These are phyloP conservation scores for Penicillium fuscoglaucum DNA, from an alignment of 2,329 filamentous ascomycete genomes.

Conservation along the genomic window DNA sequence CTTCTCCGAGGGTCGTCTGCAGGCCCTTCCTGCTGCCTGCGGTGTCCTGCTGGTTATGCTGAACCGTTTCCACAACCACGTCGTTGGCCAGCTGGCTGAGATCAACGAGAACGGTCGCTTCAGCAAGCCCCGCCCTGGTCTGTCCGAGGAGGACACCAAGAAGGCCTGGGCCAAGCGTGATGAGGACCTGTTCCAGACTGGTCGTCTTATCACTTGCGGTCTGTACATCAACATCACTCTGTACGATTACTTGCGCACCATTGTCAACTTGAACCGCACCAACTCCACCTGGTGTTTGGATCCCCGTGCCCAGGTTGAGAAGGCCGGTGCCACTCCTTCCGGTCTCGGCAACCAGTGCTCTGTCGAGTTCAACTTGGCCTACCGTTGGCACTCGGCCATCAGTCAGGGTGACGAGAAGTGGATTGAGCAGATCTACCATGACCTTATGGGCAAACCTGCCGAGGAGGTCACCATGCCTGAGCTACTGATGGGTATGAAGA, in stretches of 20 bases:
- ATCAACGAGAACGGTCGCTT: slow-evolving; percentile 87
- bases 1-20: slow-evolving; percentile 69
- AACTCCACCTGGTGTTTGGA: slow-evolving; percentile 81
- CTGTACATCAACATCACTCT: slow-evolving; percentile 78
- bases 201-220: slow-evolving; percentile 69
- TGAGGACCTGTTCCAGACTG: slow-evolving; percentile 77
- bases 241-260: slow-evolving; percentile 75
- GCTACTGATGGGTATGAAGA: slow-evolving; percentile 62
- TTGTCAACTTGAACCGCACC: slow-evolving; percentile 68
- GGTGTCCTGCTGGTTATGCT: slow-evolving; percentile 74
- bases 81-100: slow-evolving; percentile 73
- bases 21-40: slow-evolving; percentile 71
- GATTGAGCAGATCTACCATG: slow-evolving; percentile 68
- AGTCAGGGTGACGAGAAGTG: slow-evolving; percentile 74
- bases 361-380: slow-evolving; percentile 85
- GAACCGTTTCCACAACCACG: slow-evolving; percentile 76
- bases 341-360: slow-evolving; percentile 82
- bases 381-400: slow-evolving; percentile 84
- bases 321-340: slow-evolving; percentile 60
- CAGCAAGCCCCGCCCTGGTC: slow-evolving; percentile 58
- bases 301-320: slow-evolving; percentile 68
- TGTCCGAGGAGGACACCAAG: slow-evolving; percentile 52
- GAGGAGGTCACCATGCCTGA: slow-evolving; percentile 59
- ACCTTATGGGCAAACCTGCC: slow-evolving; percentile 62
- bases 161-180: slow-evolving; percentile 67